Percentiles rank a stretch among this genome's conserved stretches.
These are phyloP conservation scores for Nigrospora oryzae DNA, from an alignment of 2,329 filamentous ascomycete genomes.

Conservation along the genomic window DNA sequence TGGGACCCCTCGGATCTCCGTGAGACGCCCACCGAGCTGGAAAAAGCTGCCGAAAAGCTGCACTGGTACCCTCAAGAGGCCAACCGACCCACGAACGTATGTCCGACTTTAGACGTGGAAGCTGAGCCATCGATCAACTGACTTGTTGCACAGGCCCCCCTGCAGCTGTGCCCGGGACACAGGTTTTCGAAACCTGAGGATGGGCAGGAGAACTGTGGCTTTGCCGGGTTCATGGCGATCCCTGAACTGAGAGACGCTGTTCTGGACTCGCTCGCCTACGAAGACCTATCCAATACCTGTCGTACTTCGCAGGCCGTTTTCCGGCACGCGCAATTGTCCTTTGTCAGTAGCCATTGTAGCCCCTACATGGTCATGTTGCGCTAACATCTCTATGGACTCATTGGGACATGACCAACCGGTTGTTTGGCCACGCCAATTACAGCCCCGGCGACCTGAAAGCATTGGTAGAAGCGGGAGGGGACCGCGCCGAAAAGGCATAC, in stretches of 20 bases:
- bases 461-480: neutral
- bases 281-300: slow-evolving; percentile 12
- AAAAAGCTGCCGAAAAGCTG: too few relatives aligned
- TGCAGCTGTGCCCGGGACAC: neutral
- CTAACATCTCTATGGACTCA: neutral
- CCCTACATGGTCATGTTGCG: neutral
- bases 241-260: slow-evolving; percentile 10
- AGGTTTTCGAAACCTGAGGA: neutral
- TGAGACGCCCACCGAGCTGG: too few relatives aligned
- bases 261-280: slow-evolving; percentile 5
- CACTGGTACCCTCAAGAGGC: neutral
- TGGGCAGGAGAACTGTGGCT: neutral
- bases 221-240: slow-evolving; percentile 4
- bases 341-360: slow-evolving; percentile 8
- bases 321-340: slow-evolving; percentile 2
- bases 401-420: neutral
- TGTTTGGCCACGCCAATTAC: neutral
- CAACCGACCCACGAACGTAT: neutral
- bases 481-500: too few relatives aligned
- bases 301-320: slow-evolving; percentile 11
- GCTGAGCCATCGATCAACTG: neutral
- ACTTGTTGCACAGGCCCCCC: neutral
- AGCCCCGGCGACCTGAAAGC: neutral
- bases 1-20: neutral
- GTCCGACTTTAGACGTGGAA: neutral